Evolutionary conservation across 176 grass and related monocot genomes (phyloP), one percentile per base, ranked within the genome.

Genomic region (Aechmea fasciata): DNA sequence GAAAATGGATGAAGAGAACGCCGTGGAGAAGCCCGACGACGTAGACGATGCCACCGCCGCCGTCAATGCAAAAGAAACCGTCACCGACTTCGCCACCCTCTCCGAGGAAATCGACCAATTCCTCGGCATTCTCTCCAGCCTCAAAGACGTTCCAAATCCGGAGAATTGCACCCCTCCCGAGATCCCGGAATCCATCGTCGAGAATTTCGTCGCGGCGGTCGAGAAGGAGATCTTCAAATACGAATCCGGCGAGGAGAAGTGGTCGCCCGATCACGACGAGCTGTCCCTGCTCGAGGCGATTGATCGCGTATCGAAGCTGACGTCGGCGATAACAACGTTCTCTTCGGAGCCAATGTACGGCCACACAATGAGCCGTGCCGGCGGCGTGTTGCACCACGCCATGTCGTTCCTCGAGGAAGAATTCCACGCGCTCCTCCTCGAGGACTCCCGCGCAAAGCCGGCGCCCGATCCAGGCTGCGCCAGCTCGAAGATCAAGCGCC

Each of bases 381-480:
- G 86, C 6, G 82, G 79, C 63, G 83, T 93, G 78, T 75, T 93
- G 4, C 87, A 90, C 69, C 84, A 72, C 52, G 48, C 77, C 3
- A 93, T 99, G 89, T 76, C 82, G 13, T 93, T 99, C 79, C 84
- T 93, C 11, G 94, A 99, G 73, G 89, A 99, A 67, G 94, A 93
- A 76, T 82, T 99, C 75, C 69, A 90, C 55, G 57, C 66, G 1
- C n/a, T 71, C 22, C 87, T 99, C 23, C 67, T 85, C 2, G 88
- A 93, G 33, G 82, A 99, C 29, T 74, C 83, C 3, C 69, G 73
- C 15, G 55, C 73, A 54, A 86, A 80, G 73, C 4, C 28, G 1
- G 14, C 47, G 9, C 74, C 66, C 63, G 80, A 91, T 8, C 54
- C 71, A 9, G 78, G 78, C 20, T 79, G 71, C 72, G 71, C 68